Evolutionary conservation across 371 early-diverging fungal genomes (phyloP).

Genomic region (Actinomucor elegans): DNA sequence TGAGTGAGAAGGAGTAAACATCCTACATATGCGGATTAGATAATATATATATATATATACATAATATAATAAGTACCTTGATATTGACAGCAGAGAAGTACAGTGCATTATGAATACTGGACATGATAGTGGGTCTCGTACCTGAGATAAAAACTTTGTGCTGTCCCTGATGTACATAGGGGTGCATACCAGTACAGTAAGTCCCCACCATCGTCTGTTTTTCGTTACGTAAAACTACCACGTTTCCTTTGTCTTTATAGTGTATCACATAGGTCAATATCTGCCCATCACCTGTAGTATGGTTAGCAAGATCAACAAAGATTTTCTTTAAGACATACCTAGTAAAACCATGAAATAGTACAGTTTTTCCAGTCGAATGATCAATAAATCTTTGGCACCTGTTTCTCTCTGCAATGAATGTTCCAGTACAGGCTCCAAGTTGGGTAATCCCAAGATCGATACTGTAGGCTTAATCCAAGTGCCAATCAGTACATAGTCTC

Average conservation of each 20-base stretch:
- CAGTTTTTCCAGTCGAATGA: constrained; percentile 59
- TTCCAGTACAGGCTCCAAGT: constrained; percentile 3
- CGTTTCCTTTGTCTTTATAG: neutral
- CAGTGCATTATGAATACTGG: constrained; percentile 61
- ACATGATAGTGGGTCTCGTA: constrained; percentile 83
- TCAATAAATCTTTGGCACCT: constrained; percentile 36
- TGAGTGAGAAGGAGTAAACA: constrained; percentile 58
- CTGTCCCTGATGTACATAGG: constrained; percentile 24
- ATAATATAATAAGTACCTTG: constrained; percentile 46
- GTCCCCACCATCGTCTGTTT: constrained; percentile 19
- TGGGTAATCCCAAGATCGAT: neutral
- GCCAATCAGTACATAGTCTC: constrained; percentile 15
- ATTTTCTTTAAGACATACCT: constrained; percentile 45
- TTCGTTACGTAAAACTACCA: neutral
- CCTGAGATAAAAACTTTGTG: constrained; percentile 77
- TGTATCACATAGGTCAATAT: constrained; percentile 59
- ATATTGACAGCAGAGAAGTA: constrained; percentile 80
- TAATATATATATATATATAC: too few species aligned
- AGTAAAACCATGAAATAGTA: constrained; percentile 73
- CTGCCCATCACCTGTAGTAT: constrained; percentile 73
- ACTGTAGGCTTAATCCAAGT: constrained; percentile 1
- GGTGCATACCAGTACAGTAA: constrained; percentile 17
- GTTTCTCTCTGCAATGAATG: neutral
- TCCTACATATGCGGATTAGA: constrained; percentile 35
- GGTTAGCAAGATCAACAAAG: neutral